Evolutionary conservation across 2,329 filamentous ascomycete species (phyloP).

Genomic region (Daldinia eschscholtzii): DNA sequence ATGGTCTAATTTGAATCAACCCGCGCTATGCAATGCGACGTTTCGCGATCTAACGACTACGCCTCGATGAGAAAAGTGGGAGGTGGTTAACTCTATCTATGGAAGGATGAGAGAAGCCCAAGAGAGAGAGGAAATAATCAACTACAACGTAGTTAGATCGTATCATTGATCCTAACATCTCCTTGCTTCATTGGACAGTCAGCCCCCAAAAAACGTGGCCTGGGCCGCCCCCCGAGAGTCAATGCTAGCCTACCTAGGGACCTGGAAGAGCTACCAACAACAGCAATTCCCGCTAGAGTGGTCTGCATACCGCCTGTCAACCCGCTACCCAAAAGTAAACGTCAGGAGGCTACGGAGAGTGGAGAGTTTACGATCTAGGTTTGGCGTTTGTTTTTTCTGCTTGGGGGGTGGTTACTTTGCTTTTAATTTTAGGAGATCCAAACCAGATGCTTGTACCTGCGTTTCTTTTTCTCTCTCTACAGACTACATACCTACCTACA

Average conservation of each 20-base stretch:
- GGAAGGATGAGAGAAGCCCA: constrained; percentile 26
- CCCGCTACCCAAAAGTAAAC: not conserved
- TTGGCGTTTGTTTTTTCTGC: not conserved
- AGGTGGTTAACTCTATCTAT: not conserved
- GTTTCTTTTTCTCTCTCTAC: not conserved
- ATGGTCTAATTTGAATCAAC: constrained; percentile 9
- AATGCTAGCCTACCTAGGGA: not conserved
- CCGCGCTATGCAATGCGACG: constrained; percentile 31
- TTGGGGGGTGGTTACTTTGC: not conserved
- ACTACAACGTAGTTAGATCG: not conserved
- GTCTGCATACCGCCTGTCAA: not conserved
- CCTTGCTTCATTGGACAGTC: constrained; percentile 4
- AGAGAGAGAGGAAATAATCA: not conserved
- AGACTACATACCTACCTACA: too few species aligned
- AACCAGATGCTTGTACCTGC: constrained; percentile 7
- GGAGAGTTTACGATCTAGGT: constrained; percentile 11
- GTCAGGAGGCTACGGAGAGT: constrained; percentile 6
- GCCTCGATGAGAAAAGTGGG: not conserved
- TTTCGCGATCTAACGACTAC: constrained; percentile 26
- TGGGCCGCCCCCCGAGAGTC: not conserved
- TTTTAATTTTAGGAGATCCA: constrained; percentile 18
- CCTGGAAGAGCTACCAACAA: not conserved
- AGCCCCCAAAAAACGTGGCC: constrained; percentile 28
- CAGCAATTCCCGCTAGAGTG: constrained; percentile 8
- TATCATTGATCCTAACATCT: not conserved